Evolutionary conservation across 345 rosid genomes (phyloP).

Genomic region (Anacardium occidentale): DNA sequence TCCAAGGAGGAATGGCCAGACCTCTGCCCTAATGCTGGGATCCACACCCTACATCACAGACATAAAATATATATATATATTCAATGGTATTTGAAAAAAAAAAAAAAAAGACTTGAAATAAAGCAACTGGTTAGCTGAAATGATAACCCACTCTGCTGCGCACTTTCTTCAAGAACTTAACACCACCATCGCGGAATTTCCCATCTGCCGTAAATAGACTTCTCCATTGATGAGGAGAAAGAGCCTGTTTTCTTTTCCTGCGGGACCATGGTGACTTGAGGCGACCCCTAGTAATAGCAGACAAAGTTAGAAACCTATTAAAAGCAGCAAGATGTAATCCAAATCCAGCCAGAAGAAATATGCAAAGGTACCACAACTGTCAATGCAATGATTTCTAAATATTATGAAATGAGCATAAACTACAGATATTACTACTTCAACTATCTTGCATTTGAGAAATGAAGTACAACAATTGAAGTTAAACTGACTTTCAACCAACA

Average conservation of each 20-base stretch:
- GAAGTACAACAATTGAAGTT: neutral
- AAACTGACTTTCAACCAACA: neutral
- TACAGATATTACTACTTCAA: neutral
- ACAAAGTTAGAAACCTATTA: conserved; percentile 3
- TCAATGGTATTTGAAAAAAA: conserved; percentile 13
- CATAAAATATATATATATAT: conserved; percentile 20
- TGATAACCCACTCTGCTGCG: conserved; percentile 76
- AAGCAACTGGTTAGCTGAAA: conserved; percentile 8
- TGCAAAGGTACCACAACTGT: neutral
- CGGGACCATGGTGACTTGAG: conserved; percentile 93
- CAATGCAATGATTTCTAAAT: neutral
- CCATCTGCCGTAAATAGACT: conserved; percentile 69
- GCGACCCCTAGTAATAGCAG: conserved; percentile 46
- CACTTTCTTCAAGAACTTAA: conserved; percentile 80
- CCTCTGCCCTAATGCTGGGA: conserved; percentile 82
- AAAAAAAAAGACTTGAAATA: conserved; percentile 13
- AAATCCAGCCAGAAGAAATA: neutral
- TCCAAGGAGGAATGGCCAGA: conserved; percentile 98
- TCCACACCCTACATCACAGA: conserved; percentile 70
- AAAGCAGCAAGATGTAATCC: neutral
- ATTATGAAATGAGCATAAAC: neutral
- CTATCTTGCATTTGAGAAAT: neutral
- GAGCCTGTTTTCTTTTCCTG: conserved; percentile 65
- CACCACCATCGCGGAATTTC: conserved; percentile 71
- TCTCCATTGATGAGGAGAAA: conserved; percentile 73